Percentiles rank a stretch among this genome's conserved stretches.
phyloP scores from a whole-genome alignment of 331 rosid species.

The Spiraea crenata region DNA sequence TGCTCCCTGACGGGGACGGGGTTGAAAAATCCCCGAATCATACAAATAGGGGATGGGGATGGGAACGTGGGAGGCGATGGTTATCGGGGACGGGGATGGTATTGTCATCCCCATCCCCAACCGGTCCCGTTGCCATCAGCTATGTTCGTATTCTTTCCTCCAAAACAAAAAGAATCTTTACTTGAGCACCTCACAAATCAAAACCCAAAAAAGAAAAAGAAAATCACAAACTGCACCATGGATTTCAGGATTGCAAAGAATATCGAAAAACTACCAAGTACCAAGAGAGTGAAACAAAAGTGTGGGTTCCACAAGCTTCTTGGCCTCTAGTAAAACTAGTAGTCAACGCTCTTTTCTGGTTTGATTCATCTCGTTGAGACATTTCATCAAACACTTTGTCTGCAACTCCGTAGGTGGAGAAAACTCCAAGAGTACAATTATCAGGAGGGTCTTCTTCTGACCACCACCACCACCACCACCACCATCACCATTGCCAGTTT shows the following conservation, averaged over 20 bases:
- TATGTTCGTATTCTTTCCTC: neutral
- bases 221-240: neutral
- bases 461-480: neutral
- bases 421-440: neutral
- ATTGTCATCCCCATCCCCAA: no score
- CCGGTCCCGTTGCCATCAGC: no score
- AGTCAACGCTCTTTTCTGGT: neutral
- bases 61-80: no score
- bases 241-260: conserved; percentile 2
- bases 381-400: neutral
- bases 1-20: no score
- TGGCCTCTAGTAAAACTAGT: no score
- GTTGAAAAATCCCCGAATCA: no score
- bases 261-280: neutral
- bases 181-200: neutral
- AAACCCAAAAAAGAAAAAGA: neutral
- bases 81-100: no score
- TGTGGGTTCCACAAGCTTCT: conserved; percentile 3
- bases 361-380: neutral
- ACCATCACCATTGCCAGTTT: neutral
- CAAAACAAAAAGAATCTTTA: neutral
- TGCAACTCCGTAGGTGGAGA: neutral
- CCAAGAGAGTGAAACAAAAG: conserved; percentile 5
- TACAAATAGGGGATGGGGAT: no score
- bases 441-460: neutral